Evolutionary conservation across 2,329 filamentous ascomycete species (phyloP), one percentile per base, ranked within the genome.

Genomic region (Tolypocladium ovalisporum): DNA sequence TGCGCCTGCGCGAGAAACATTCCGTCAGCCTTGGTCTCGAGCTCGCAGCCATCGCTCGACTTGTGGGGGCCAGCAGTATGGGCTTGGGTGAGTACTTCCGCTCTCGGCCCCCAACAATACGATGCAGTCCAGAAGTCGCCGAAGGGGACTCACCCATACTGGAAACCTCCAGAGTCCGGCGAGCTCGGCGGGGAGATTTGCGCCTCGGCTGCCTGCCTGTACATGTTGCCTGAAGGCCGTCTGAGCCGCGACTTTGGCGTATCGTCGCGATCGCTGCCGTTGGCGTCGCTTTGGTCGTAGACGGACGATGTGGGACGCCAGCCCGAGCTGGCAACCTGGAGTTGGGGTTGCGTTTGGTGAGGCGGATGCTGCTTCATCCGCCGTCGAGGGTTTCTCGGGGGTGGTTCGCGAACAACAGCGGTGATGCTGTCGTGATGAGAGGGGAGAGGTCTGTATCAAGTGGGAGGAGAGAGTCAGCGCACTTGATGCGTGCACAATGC

Each of bases 141-240:
- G 36, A 57, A 54, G 10, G 35, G 58, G 39, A 76, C 78, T 75
- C 72, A 81, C 77, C 63, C 68, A 62, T 74, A 58, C 55, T 65
- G 67, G 39, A 66, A 63, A 54, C 69, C 67, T 52, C 68, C 64
- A 12, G 71, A 63, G 57, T 83, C 81, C 29, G 81, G 80, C 47
- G 81, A 84, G 70, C 80, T 83, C 35, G 79, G 80, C 55, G 81
- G 81, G 13, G 81, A 83, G 60, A 84, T 74, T 56, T 68, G 66
- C 60, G 68, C 59, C 76, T 82, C 51, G 75, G 77, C 67, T 81
- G 54, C 35, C 53, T 64, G 68, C 53, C 64, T 59, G 59, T 65
- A 63, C 60, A 64, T 65, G 61, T 61, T 61, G 59, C 61, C 63
- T 59, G 66, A 62, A 59, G 64, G 65, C 57, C 62, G 62, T 55